Evolutionary conservation across 2,329 filamentous ascomycete species (phyloP).

Genomic region (Cladosporium sp.): DNA sequence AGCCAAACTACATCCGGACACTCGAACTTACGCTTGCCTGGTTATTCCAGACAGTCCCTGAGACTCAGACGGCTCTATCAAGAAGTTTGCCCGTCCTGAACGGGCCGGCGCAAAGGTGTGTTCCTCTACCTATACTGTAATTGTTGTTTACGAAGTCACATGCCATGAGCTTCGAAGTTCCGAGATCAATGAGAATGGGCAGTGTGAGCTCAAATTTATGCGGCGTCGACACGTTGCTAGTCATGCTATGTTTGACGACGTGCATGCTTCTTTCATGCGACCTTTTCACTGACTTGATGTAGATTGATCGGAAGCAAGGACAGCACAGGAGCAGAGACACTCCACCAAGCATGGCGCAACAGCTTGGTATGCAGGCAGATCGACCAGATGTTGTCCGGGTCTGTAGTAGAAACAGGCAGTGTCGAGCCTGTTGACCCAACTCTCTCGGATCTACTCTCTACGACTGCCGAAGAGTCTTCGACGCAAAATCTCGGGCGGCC

Average conservation of each 20-base stretch:
- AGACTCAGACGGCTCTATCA: constrained; percentile 56
- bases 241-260: too few relatives aligned
- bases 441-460: background rate
- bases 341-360: constrained; percentile 60
- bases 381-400: constrained; percentile 55
- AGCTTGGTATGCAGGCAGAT: constrained; percentile 60
- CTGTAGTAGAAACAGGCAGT: constrained; percentile 19
- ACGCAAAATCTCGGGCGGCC: background rate
- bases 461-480: background rate
- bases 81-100: constrained; percentile 49
- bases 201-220: too few relatives aligned
- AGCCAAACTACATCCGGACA: constrained; percentile 74
- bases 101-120: constrained; percentile 33
- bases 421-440: background rate
- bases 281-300: background rate
- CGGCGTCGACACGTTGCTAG: too few relatives aligned
- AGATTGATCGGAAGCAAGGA: constrained; percentile 50
- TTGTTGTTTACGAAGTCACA: too few relatives aligned
- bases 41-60: constrained; percentile 59
- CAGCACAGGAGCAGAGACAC: constrained; percentile 49
- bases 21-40: constrained; percentile 66
- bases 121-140: background rate
- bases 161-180: too few relatives aligned
- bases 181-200: too few relatives aligned
- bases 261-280: too few relatives aligned